phyloP scores from a whole-genome alignment of 768 basidiomycete species.

The Exsudoporus frostii region DNA sequence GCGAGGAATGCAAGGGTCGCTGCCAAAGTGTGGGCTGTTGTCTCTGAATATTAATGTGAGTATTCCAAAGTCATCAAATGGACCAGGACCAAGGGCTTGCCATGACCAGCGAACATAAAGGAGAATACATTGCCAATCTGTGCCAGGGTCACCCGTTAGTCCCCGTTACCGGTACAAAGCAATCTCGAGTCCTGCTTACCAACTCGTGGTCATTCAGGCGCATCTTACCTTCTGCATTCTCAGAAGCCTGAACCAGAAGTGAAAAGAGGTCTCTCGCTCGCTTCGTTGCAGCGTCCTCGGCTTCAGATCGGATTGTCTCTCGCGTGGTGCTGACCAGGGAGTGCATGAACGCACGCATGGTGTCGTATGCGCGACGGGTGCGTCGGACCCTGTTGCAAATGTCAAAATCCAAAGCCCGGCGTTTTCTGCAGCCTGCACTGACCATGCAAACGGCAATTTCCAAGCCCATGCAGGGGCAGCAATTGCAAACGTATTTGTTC shows the following conservation, averaged over 20 bases:
- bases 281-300: background rate
- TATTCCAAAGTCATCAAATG: background rate
- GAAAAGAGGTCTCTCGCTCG: conserved; percentile 20
- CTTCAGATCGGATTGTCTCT: conserved; percentile 8
- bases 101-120: conserved; percentile 58
- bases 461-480: conserved; percentile 21
- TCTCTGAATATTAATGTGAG: conserved; percentile 23
- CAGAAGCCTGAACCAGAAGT: conserved; percentile 20
- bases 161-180: background rate
- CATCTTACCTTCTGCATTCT: conserved; percentile 16
- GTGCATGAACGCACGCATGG: conserved; percentile 20
- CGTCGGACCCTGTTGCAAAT: conserved; percentile 16
- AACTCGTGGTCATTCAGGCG: conserved; percentile 17
- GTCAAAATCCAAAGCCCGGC: background rate
- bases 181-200: conserved; percentile 1
- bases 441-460: conserved; percentile 23
- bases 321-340: conserved; percentile 8
- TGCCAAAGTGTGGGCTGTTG: conserved; percentile 32
- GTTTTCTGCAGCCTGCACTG: background rate
- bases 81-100: conserved; percentile 24
- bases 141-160: background rate
- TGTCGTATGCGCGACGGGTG: conserved; percentile 20
- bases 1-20: conserved; percentile 33
- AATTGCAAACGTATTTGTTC: conserved; percentile 14
- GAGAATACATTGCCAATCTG: conserved; percentile 55